Evolutionary conservation across 345 rosid species (phyloP).

Genomic region (Aegle marmelos): DNA sequence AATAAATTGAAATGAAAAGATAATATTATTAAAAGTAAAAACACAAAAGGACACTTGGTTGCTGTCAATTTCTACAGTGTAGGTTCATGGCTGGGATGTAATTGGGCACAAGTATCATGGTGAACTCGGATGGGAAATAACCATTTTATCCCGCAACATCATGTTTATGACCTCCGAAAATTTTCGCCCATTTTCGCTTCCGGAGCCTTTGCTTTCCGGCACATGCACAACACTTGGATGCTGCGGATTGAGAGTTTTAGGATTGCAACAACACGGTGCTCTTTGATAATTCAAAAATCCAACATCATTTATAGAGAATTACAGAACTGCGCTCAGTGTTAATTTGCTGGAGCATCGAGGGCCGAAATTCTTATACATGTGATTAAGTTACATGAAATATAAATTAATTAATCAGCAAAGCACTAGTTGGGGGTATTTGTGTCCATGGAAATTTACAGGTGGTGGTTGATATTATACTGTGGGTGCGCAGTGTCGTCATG

Average conservation of each 20-base stretch:
- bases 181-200: too few species aligned
- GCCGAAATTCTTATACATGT: not conserved
- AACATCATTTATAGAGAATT: too few species aligned
- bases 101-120: slow-evolving; percentile 19
- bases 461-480: slow-evolving; percentile 20
- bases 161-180: too few species aligned
- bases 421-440: slow-evolving; percentile 1
- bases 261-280: too few species aligned
- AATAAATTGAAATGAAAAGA: not conserved
- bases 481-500: not conserved
- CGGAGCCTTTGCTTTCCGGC: too few species aligned
- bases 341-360: too few species aligned
- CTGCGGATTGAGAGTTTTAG: too few species aligned
- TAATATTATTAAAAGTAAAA: not conserved
- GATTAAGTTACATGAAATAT: not conserved
- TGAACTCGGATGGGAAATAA: slow-evolving; percentile 7
- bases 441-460: slow-evolving; percentile 22
- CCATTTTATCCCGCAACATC: slow-evolving; percentile 22
- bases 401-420: not conserved
- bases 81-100: slow-evolving; percentile 7
- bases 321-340: too few species aligned
- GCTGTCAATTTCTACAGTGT: not conserved
- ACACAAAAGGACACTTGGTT: not conserved
- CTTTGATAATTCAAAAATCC: too few species aligned
- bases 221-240: too few species aligned